Conservation (phyloP, 345 rosid species). For the Mallotus nudiflorus region DNA sequence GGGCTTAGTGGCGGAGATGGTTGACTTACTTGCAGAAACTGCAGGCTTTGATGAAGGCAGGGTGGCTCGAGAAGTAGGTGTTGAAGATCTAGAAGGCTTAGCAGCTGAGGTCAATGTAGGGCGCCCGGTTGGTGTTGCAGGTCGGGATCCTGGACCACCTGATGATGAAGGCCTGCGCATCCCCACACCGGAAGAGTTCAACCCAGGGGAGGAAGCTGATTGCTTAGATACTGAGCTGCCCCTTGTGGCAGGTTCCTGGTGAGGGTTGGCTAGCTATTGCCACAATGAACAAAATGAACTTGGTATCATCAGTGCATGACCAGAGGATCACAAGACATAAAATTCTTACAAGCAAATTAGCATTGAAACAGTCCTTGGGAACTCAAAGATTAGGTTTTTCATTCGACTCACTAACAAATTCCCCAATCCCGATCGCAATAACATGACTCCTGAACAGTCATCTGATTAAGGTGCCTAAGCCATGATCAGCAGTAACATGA, state of each 20-base stretch:
- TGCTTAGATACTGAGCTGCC: constrained; percentile 67
- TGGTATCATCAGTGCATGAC: constrained; percentile 20
- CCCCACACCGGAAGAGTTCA: constrained; percentile 57
- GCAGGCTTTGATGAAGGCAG: constrained; percentile 56
- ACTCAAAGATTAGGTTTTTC: background rate
- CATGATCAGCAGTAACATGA: too few species aligned
- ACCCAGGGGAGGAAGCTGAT: constrained; percentile 66
- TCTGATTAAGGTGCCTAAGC: too few species aligned
- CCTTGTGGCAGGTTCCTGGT: constrained; percentile 57
- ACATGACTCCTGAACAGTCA: background rate
- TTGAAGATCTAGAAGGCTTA: constrained; percentile 73
- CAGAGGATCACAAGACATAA: constrained; percentile 9
- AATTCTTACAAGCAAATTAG: constrained; percentile 1
- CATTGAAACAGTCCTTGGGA: background rate
- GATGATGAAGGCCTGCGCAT: constrained; percentile 92
- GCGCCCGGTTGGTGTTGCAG: constrained; percentile 82
- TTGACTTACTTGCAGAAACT: constrained; percentile 35
- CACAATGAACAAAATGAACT: constrained; percentile 25
- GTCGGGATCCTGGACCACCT: constrained; percentile 94
- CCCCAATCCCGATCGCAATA: background rate
- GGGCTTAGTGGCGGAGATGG: constrained; percentile 41
- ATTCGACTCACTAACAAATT: background rate
- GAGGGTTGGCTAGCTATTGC: constrained; percentile 67
- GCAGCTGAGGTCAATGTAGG: constrained; percentile 52
- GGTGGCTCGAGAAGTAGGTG: constrained; percentile 81